phyloP scores from a whole-genome alignment of 1,284 basidiomycete species.

The Cryptococcus floricola region DNA sequence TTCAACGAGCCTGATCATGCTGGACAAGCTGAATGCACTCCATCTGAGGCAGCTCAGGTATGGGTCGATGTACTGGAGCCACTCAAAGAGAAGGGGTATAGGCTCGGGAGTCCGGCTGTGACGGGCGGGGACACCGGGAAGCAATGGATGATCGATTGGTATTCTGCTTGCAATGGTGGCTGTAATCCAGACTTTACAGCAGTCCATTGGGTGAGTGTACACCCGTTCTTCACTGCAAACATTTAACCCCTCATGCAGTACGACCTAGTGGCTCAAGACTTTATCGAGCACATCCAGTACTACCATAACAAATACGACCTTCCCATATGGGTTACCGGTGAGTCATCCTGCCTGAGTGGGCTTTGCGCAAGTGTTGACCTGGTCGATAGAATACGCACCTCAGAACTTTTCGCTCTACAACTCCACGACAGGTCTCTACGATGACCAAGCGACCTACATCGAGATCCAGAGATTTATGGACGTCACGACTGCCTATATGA shows the following conservation, averaged over 20 bases:
- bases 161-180: constrained; percentile 47
- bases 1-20: constrained; percentile 34
- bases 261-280: constrained; percentile 53
- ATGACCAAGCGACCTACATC: constrained; percentile 43
- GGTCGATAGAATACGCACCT: constrained; percentile 23
- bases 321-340: constrained; percentile 65
- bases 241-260: constrained; percentile 52
- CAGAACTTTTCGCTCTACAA: constrained; percentile 47
- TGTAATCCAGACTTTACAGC: constrained; percentile 54
- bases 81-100: constrained; percentile 37
- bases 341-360: constrained; percentile 45
- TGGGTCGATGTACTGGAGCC: constrained; percentile 33
- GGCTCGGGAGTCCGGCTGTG: constrained; percentile 52
- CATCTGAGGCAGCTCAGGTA: constrained; percentile 20
- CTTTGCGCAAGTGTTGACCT: not conserved
- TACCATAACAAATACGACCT: constrained; percentile 57
- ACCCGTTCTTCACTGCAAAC: not conserved
- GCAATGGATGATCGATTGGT: constrained; percentile 51
- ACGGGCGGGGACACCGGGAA: constrained; percentile 50
- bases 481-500: constrained; percentile 51
- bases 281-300: constrained; percentile 56
- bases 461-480: constrained; percentile 52
- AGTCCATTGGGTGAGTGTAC: constrained; percentile 42
- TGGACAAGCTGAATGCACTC: constrained; percentile 25
- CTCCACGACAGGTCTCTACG: not conserved